These are phyloP conservation scores for Kodamaea laetipori DNA, from an alignment of 805 yeast species.

Conservation along the genomic window DNA sequence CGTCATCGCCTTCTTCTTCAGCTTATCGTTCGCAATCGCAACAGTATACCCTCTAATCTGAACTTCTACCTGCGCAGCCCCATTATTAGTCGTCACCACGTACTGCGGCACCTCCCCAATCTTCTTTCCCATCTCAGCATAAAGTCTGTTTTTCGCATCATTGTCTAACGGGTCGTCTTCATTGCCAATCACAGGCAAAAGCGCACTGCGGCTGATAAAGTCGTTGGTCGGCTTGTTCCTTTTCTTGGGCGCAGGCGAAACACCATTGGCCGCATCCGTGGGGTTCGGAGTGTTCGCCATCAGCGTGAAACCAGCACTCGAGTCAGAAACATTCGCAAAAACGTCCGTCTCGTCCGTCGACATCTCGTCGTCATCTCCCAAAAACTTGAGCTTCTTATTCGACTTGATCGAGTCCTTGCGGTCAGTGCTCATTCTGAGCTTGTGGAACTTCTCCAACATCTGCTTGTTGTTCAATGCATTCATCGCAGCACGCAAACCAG, in stretches of 20 bases:
- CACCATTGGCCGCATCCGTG: conserved; percentile 2
- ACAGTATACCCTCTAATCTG: conserved; percentile 30
- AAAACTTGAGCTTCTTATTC: conserved; percentile 10
- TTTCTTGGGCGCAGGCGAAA: conserved; percentile 39
- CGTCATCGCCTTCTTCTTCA: conserved; percentile 43
- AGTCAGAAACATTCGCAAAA: background rate
- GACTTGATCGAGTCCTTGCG: conserved; percentile 19
- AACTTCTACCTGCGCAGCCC: conserved; percentile 23
- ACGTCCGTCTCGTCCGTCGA: conserved; percentile 9
- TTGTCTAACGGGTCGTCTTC: conserved; percentile 29
- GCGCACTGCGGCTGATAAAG: conserved; percentile 11
- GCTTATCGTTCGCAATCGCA: conserved; percentile 35
- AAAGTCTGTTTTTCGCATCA: conserved; percentile 42
- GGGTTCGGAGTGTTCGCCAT: conserved; percentile 1
- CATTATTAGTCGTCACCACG: conserved; percentile 13
- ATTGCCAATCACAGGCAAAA: conserved; percentile 33
- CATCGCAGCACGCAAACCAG: conserved; percentile 86
- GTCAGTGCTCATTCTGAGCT: conserved; percentile 43
- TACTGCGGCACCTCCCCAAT: conserved; percentile 41
- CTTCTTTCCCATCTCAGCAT: conserved; percentile 39
- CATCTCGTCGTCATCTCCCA: conserved; percentile 7
- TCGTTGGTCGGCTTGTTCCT: conserved; percentile 25
- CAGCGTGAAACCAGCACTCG: background rate
- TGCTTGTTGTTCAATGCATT: conserved; percentile 62
- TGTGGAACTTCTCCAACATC: conserved; percentile 64